Percentiles rank a stretch among this genome's conserved stretches.
These are phyloP conservation scores for Dioszegia hungarica DNA, from an alignment of 768 basidiomycete species.

Conservation along the genomic window DNA sequence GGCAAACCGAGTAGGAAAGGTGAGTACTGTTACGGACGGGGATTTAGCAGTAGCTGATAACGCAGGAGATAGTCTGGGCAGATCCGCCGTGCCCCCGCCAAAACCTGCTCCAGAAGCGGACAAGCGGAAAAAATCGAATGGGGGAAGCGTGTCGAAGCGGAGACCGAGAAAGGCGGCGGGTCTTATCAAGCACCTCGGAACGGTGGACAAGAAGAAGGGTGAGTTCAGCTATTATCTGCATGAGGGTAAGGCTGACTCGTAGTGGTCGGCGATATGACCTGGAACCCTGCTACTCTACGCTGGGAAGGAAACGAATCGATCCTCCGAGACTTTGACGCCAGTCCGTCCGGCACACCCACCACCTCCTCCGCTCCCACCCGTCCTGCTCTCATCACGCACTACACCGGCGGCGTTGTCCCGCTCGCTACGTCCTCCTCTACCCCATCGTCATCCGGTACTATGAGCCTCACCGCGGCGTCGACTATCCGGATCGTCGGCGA, in stretches of 20 bases:
- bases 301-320: conserved; percentile 98
- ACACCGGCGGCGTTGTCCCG: conserved; percentile 57
- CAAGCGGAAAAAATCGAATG: conserved; percentile 27
- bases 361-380: conserved; percentile 66
- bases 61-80: not conserved
- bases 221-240: conserved; percentile 7
- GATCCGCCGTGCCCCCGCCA: not conserved
- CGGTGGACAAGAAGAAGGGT: conserved; percentile 45
- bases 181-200: conserved; percentile 44
- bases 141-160: conserved; percentile 7
- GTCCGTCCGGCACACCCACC: conserved; percentile 49
- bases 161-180: conserved; percentile 19
- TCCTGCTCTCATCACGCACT: conserved; percentile 91
- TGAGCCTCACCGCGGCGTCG: not conserved
- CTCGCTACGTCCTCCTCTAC: conserved; percentile 3
- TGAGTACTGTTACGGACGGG: not conserved
- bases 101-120: not conserved
- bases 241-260: not conserved
- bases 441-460: not conserved
- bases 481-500: conserved; percentile 85
- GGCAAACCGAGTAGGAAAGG: conserved; percentile 13
- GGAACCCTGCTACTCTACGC: conserved; percentile 81
- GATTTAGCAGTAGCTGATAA: not conserved
- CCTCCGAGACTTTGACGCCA: conserved; percentile 80
- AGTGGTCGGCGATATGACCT: conserved; percentile 96